Conservation (phyloP, 2,329 filamentous ascomycete species). For the Myriosclerotinia duriaeana region DNA sequence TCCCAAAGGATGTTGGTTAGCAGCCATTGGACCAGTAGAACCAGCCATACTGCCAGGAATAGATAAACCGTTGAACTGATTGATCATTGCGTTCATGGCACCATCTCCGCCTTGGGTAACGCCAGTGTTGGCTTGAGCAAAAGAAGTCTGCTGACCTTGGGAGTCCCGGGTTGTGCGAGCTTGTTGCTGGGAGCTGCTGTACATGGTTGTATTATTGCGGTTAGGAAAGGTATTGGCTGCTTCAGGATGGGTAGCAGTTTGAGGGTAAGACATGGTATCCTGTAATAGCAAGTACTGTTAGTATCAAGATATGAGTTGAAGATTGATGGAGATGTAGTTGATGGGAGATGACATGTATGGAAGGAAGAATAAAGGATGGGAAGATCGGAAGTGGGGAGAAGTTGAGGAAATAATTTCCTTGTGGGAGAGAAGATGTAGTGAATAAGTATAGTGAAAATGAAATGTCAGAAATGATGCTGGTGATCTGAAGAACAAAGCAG, state of each 20-base stretch:
- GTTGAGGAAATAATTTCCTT: not conserved
- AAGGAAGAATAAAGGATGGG: not conserved
- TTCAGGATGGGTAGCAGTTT: slow-evolving; percentile 33
- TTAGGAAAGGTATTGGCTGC: slow-evolving; percentile 35
- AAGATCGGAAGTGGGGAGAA: not conserved
- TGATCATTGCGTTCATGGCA: slow-evolving; percentile 38
- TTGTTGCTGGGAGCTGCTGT: slow-evolving; percentile 36
- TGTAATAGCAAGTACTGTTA: slow-evolving; percentile 28
- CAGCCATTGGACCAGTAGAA: slow-evolving; percentile 34
- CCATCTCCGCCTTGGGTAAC: slow-evolving; percentile 31
- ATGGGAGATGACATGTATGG: slow-evolving; percentile 10
- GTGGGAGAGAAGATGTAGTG: slow-evolving; percentile 1
- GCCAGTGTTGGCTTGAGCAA: slow-evolving; percentile 28
- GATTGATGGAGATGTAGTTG: slow-evolving; percentile 21
- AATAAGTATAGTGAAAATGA: slow-evolving; percentile 15
- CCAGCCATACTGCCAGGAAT: slow-evolving; percentile 42
- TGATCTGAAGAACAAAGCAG: slow-evolving; percentile 1
- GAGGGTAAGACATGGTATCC: slow-evolving; percentile 43
- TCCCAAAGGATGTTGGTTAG: slow-evolving; percentile 39
- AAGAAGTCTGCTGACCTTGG: slow-evolving; percentile 36
- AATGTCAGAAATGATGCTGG: slow-evolving; percentile 10
- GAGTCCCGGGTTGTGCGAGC: slow-evolving; percentile 35
- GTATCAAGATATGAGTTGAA: slow-evolving; percentile 20
- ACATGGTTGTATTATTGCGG: slow-evolving; percentile 37
- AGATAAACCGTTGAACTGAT: slow-evolving; percentile 37